Evolutionary conservation across 2,329 filamentous ascomycete genomes (phyloP).

Genomic region (Botrytis fragariae): DNA sequence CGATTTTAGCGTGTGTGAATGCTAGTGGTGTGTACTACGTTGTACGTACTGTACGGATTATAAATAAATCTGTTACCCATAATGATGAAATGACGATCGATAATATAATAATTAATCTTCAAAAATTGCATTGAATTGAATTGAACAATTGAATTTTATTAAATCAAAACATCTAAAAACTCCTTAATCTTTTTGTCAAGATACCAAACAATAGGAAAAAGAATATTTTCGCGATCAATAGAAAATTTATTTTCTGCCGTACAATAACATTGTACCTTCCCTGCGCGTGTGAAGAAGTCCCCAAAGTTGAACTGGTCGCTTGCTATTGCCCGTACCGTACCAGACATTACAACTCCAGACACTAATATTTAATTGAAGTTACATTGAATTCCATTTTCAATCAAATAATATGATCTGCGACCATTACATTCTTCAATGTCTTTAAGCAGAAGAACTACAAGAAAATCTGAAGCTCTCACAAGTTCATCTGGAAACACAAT

Average conservation of each 20-base stretch:
- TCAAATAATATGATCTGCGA: conserved; percentile 15
- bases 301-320: conserved; percentile 17
- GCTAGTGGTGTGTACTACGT: background rate
- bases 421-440: conserved; percentile 12
- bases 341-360: conserved; percentile 1
- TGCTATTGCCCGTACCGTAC: conserved; percentile 6
- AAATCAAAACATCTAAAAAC: background rate
- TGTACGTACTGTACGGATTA: background rate
- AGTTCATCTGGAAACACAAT: conserved; percentile 12
- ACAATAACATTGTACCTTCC: conserved; percentile 10
- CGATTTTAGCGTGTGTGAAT: background rate
- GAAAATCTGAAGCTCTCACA: conserved; percentile 16
- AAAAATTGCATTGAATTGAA: background rate
- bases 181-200: background rate
- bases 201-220: background rate
- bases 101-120: background rate
- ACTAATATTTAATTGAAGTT: background rate
- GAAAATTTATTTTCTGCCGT: conserved; percentile 10
- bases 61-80: background rate
- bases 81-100: conserved; percentile 1
- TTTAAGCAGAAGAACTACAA: conserved; percentile 18
- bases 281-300: conserved; percentile 14
- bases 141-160: background rate
- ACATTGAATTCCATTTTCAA: background rate
- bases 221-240: background rate